Base-by-base conservation (phyloP, 768 basidiomycete species). In the Tricholomella constricta region DNA sequence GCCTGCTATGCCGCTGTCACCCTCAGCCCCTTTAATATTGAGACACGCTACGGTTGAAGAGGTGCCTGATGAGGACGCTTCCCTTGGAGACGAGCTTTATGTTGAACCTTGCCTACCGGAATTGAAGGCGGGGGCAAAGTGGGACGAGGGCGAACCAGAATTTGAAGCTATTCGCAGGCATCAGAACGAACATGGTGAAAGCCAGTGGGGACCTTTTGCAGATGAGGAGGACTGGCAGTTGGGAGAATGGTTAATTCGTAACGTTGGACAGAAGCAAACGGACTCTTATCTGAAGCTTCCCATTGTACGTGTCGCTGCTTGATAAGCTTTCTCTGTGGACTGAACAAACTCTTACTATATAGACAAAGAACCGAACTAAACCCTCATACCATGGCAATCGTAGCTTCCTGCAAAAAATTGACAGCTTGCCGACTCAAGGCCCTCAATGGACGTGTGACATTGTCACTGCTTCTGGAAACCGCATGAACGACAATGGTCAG, bases 171-270 rank as follows among this genome's bases (percentile, higher is more conserved):
- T 43, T 43, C 42, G 25, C 4, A 8, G 26, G 20, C 42, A 17
- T 2, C 42, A 43, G 22, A 17, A 41, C 17, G 32, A 36, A 26
- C 6, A 19, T 11, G 36, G 36, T 11, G 19, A 17, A 20, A 41
- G 17, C 6, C 15, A 38, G 17, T 47, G 45, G 45, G 11, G 20
- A 10, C 45, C 45, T 7, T 47, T 47, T 17, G 17, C 17, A 2
- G 31, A 41, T 50, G 48, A 50, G 19, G 38, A 41, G 6, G 38
- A 50, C 20, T 41, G 38, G 48, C 37, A 65, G 35, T 48, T 75
- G 0, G 73, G 65, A 3, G 51, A 57, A 29, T 75, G 68, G 69
- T 51, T 75, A 35, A 65, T 65, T n/a, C 59, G 58, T 12, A 50
- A 57, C 31, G 62, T 65, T 11, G 62, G 69, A 0, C 60, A 72